Evolutionary conservation across 2,329 filamentous ascomycete genomes (phyloP), one percentile per base, ranked within the genome.

Genomic region (Neophaeococcomyces mojaviensis): DNA sequence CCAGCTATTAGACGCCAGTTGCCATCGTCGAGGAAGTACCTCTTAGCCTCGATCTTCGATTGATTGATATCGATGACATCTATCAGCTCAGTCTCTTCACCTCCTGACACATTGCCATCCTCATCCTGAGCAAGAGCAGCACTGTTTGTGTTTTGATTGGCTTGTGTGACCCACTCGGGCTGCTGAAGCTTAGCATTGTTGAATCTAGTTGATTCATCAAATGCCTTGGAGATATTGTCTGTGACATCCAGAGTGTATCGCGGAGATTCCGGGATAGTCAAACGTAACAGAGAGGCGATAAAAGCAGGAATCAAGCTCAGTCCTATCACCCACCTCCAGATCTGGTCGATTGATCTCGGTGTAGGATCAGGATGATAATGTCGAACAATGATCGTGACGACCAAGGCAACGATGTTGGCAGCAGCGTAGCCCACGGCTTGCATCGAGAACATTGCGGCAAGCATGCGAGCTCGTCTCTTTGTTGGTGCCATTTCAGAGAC

Each of bases 201-300:
- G 24, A 42, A 30, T 31, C 19, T 42, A 8, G 31, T 26, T 30
- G 26, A 13, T n/a, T 42, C 39, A 24, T 26, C 39, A 10, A 42
- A 31, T 18, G 39, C 39, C 28, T 42, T 42, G 15, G 18, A 28
- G 8, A 30, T 24, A 19, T 31, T 31, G 18, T 32, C 16, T 16
- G 28, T 16, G 8, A 42, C 39, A 15, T 42, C 39, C 18, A 42
- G 22, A 8, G 39, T 42, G 24, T 42, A 42, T 42, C 39, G 18
- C n/a, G 39, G 39, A 31, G 20, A 28, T 19, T 42, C 39, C 7
- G 39, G 39, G 28, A 42, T 31, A n/a, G 18, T 31, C 13, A 42
- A 42, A 24, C 39, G 39, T 18, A 42, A 16, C 12, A 42, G 20
- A 30, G 26, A 16, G 20, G 39, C 24, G 18, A 42, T 10, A 19